These are phyloP conservation scores for Scheffersomyces illinoinensis DNA, from an alignment of 1,139 yeast species.

Conservation along the genomic window DNA sequence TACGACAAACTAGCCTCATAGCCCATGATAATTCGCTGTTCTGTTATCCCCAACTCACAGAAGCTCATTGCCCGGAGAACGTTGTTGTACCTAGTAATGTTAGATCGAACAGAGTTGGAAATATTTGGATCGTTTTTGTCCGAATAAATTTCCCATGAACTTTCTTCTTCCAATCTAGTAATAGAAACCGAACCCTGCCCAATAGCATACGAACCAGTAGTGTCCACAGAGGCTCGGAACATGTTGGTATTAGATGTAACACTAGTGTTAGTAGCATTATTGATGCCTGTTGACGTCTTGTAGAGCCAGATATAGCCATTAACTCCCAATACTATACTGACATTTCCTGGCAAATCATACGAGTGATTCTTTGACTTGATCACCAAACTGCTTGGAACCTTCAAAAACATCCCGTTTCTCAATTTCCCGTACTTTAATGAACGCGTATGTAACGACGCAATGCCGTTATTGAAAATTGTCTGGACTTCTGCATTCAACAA, in stretches of 20 bases:
- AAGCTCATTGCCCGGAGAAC: slow-evolving; percentile 78
- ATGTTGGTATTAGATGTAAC: slow-evolving; percentile 26
- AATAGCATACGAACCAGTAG: slow-evolving; percentile 52
- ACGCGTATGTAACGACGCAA: slow-evolving; percentile 92
- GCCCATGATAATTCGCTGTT: slow-evolving; percentile 72
- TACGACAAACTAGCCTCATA: slow-evolving; percentile 89
- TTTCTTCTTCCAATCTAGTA: slow-evolving; percentile 88
- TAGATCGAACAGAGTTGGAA: slow-evolving; percentile 58
- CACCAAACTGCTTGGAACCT: slow-evolving; percentile 79
- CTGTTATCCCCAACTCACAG: slow-evolving; percentile 86
- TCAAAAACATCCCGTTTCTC: slow-evolving; percentile 82
- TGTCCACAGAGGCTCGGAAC: slow-evolving; percentile 38
- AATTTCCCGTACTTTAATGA: slow-evolving; percentile 93
- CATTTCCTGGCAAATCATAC: slow-evolving; percentile 85
- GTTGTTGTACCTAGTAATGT: slow-evolving; percentile 83
- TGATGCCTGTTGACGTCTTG: slow-evolving; percentile 51
- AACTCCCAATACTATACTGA: slow-evolving; percentile 86
- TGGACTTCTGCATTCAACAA: slow-evolving; percentile 95
- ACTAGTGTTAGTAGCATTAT: slow-evolving; percentile 10
- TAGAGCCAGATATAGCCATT: slow-evolving; percentile 94
- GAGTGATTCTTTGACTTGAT: slow-evolving; percentile 86
- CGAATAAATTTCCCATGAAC: slow-evolving; percentile 93
- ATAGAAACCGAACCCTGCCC: slow-evolving; percentile 69
- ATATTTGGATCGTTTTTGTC: slow-evolving; percentile 78
- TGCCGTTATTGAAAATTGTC: slow-evolving; percentile 83